Percentiles rank a stretch among this genome's conserved stretches.
These are phyloP conservation scores for Cyanidiococcus yangmingshanensis DNA, from an alignment of 23 red algal genomes.

Conservation along the genomic window DNA sequence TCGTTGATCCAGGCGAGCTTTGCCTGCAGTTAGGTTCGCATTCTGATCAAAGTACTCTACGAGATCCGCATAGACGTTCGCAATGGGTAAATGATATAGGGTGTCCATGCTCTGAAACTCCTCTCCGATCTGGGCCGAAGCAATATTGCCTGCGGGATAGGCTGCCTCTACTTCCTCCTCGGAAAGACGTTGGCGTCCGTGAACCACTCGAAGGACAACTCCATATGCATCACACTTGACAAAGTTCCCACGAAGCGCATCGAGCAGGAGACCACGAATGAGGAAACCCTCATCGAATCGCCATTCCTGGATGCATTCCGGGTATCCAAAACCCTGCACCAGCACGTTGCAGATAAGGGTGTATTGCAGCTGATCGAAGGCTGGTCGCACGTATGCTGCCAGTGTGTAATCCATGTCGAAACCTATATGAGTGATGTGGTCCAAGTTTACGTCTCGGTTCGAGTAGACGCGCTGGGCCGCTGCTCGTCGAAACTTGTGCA, in stretches of 20 bases:
- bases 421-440: conserved; percentile 25
- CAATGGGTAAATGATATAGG: conserved; percentile 28
- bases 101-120: conserved; percentile 35
- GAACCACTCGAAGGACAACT: conserved; percentile 19
- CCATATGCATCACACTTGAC: conserved; percentile 34
- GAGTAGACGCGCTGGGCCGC: conserved; percentile 30
- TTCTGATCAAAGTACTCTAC: conserved; percentile 24
- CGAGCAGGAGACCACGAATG: conserved; percentile 28
- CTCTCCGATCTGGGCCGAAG: conserved; percentile 24
- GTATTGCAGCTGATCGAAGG: conserved; percentile 24
- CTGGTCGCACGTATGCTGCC: conserved; percentile 22
- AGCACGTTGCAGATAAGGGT: conserved; percentile 12
- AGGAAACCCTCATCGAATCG: conserved; percentile 25
- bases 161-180: conserved; percentile 20
- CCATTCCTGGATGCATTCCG: not conserved
- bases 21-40: not conserved
- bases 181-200: conserved; percentile 5
- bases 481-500: conserved; percentile 22
- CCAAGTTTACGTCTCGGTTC: conserved; percentile 34
- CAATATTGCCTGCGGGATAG: conserved; percentile 21
- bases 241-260: conserved; percentile 28
- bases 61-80: conserved; percentile 27
- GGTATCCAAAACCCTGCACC: conserved; percentile 19
- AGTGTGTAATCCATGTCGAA: conserved; percentile 40
- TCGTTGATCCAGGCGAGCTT: not conserved